Base-by-base conservation (phyloP, 331 rosid species). In the Erythrophleum ivorense region DNA sequence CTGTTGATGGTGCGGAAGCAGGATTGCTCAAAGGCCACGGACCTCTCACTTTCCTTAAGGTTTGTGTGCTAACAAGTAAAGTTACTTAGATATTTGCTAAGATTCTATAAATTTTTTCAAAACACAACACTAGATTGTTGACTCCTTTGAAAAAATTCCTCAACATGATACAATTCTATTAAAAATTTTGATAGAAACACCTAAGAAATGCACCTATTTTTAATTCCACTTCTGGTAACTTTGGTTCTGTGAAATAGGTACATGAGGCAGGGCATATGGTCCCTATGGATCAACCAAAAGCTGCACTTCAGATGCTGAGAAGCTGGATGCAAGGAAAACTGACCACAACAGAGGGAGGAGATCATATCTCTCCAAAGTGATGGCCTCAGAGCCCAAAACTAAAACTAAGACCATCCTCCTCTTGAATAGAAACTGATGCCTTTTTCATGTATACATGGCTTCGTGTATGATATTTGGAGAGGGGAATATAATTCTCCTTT, bases 211-310 rank as follows among this genome's bases (percentile, higher is more conserved):
- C 12, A 67, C 6, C 19, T 7, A 38, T 18, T 15, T 40, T 40
- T 46, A 15, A 71, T 80, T 52, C 2, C n/a, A 77, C 29, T 40
- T 55, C 70, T 43, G n/a, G 10, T 55, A 24, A 71, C 31, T 50
- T 80, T 34, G 16, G 31, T 60, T 58, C n/a, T 53, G 71, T 78
- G 73, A 19, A 73, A 80, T 43, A 94, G 98, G 97, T 92, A 29
- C 84, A 87, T 79, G 81, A 63, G n/a, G 97, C 98, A 57, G 98
- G 98, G 58, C 98, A 95, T 79, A 88, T 95, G 98, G 98, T 95
- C 49, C 98, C 97, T 73, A 95, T 91, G 98, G 97, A 95, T 87
- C 98, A 92, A 91, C 97, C 98, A 65, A 85, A 92, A 88, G 97
- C 89, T 14, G 88, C 97, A 70, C 82, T 95, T 52, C 54, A 89